Evolutionary conservation across 257 asterid species (phyloP).

Genomic region (Petunia secreta): DNA sequence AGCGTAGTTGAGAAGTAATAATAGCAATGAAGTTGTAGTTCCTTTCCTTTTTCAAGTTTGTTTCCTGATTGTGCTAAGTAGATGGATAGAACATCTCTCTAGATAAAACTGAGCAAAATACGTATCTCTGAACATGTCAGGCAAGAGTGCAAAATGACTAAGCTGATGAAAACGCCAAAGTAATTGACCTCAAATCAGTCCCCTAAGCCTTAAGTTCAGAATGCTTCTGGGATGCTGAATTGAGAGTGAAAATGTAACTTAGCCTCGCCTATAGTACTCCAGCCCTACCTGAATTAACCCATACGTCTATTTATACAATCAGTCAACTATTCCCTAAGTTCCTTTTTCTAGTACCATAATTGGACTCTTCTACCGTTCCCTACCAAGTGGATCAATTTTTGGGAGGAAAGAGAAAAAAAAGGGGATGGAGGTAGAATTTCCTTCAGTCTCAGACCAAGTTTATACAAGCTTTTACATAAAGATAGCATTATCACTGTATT

Average conservation of each 20-base stretch:
- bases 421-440: background rate
- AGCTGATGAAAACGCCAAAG: background rate
- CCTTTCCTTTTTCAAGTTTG: background rate
- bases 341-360: background rate
- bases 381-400: background rate
- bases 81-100: background rate
- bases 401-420: background rate
- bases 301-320: background rate
- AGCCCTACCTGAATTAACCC: background rate
- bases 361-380: constrained; percentile 8
- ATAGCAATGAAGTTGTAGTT: background rate
- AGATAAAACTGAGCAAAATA: background rate
- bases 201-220: background rate
- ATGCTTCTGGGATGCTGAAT: background rate
- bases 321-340: background rate
- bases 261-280: constrained; percentile 4
- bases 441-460: background rate
- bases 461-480: constrained; percentile 1
- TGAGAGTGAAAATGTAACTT: background rate
- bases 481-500: background rate
- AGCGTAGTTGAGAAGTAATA: background rate
- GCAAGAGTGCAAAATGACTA: constrained; percentile 16
- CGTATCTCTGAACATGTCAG: background rate
- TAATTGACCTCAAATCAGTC: constrained; percentile 16
- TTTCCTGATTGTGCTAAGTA: background rate